phyloP scores from a whole-genome alignment of 257 asterid species.

The Mentha longifolia region DNA sequence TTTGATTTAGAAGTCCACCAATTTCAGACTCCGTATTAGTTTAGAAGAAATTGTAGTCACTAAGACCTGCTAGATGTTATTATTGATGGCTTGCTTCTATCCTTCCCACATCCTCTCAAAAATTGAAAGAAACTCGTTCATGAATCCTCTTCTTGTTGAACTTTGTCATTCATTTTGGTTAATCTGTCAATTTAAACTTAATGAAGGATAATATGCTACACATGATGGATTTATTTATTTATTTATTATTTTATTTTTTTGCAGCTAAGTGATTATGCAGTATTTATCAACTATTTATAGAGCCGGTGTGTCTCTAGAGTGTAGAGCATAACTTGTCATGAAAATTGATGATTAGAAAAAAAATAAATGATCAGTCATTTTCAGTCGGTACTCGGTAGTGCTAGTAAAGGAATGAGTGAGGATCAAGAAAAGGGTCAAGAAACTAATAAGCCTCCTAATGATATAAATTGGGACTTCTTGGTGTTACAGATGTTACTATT shows the following conservation, averaged over 20 bases:
- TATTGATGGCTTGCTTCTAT: constrained; percentile 16
- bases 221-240: background rate
- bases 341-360: background rate
- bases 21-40: constrained; percentile 2
- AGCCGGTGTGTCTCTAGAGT: background rate
- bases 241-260: background rate
- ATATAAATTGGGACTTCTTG: constrained; percentile 51
- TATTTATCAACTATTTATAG: background rate
- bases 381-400: background rate
- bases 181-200: background rate
- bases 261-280: background rate
- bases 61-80: background rate
- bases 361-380: constrained; percentile 5
- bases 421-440: constrained; percentile 1
- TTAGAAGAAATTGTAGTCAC: constrained; percentile 10
- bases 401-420: constrained; percentile 15
- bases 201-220: background rate
- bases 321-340: background rate
- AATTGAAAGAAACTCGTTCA: background rate
- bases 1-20: background rate
- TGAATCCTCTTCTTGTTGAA: constrained; percentile 21
- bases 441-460: constrained; percentile 39
- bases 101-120: background rate
- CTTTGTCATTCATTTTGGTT: background rate
- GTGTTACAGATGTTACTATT: constrained; percentile 71